Percentiles rank a stretch among this genome's conserved stretches.
phyloP scores from a whole-genome alignment of 345 rosid genomes.

The Salix exigua region DNA sequence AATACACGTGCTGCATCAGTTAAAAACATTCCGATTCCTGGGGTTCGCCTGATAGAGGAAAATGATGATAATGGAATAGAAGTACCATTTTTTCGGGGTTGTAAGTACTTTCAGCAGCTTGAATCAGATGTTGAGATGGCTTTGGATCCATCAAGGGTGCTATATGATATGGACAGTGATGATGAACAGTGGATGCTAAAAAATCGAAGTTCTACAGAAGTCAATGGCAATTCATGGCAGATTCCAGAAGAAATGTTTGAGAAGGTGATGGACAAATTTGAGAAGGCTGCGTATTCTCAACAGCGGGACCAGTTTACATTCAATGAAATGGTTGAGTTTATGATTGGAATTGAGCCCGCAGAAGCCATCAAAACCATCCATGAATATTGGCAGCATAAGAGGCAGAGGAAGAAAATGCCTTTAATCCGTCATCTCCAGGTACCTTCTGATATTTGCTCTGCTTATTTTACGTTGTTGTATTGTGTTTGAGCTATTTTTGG shows the following conservation, averaged over 20 bases:
- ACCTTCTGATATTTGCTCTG: constrained; percentile 11
- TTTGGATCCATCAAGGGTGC: constrained; percentile 62
- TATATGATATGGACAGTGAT: constrained; percentile 97
- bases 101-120: constrained; percentile 66
- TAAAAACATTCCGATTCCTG: constrained; percentile 93
- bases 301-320: constrained; percentile 60
- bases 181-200: constrained; percentile 69
- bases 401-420: constrained; percentile 80
- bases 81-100: constrained; percentile 43
- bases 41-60: constrained; percentile 69
- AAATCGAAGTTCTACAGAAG: constrained; percentile 39
- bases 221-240: constrained; percentile 29
- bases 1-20: constrained; percentile 77
- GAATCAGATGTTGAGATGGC: constrained; percentile 96
- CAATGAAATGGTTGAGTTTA: constrained; percentile 63
- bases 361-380: constrained; percentile 46
- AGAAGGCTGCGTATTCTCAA: constrained; percentile 77
- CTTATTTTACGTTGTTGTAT: neutral
- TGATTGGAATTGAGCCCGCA: constrained; percentile 51
- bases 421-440: constrained; percentile 96
- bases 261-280: constrained; percentile 76
- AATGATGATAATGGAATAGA: constrained; percentile 49
- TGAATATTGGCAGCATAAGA: constrained; percentile 75
- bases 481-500: neutral
- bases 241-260: constrained; percentile 65